Conservation (phyloP, 441 rosid genomes). For the Bocquillonia castaneifolia region DNA sequence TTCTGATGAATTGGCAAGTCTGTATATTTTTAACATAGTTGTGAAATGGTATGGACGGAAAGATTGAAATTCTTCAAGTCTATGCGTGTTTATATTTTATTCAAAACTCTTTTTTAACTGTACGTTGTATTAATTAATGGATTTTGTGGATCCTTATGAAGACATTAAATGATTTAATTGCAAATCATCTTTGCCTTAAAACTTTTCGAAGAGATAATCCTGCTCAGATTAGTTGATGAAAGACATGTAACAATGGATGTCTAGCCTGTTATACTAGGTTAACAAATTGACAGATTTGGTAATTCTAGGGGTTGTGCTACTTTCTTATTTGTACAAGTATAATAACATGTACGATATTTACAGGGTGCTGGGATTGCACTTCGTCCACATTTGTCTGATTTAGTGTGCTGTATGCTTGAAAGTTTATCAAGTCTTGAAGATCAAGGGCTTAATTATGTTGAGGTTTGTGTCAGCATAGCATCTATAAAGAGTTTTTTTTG, state of each 20-base stretch:
- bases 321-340: background rate
- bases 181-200: background rate
- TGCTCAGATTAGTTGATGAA: background rate
- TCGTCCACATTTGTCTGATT: slow-evolving; percentile 85
- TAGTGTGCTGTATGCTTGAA: slow-evolving; percentile 99
- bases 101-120: background rate
- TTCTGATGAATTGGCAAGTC: background rate
- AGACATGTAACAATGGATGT: background rate
- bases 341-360: background rate
- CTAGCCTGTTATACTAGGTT: background rate
- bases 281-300: background rate
- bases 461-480: slow-evolving; percentile 48
- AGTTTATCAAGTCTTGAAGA: slow-evolving; percentile 98
- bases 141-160: background rate
- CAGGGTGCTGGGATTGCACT: slow-evolving; percentile 94
- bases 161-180: background rate
- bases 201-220: background rate
- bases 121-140: background rate
- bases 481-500: slow-evolving; percentile 11
- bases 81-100: background rate
- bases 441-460: slow-evolving; percentile 96
- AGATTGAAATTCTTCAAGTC: background rate
- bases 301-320: background rate
- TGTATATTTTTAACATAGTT: background rate
- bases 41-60: background rate